Evolutionary conservation across 768 basidiomycete species (phyloP), one percentile per base, ranked within the genome.

Genomic region (Mycena floridula): DNA sequence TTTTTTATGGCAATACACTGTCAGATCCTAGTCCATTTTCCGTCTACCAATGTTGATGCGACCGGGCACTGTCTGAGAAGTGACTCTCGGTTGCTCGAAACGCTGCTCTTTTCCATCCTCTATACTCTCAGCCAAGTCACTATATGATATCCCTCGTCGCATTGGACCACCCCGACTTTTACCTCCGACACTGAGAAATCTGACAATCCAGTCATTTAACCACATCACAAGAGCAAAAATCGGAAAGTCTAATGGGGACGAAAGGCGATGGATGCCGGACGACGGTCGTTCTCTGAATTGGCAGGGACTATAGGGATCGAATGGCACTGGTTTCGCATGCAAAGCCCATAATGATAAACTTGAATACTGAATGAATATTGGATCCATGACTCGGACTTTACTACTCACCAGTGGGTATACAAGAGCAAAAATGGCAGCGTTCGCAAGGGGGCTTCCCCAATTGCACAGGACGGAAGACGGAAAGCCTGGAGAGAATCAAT

Each of bases 341-440:
- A 84, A 85, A 11, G 89, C 89, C 86, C 72, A 92, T 81, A 51
- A 92, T 87, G 36, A 89, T 81, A 62, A 79, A 90, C 89, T 91
- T n/a, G n/a, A n/a, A n/a, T n/a, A n/a, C n/a, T n/a, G n/a, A n/a
- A n/a, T n/a, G n/a, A n/a, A n/a, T 23, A 35, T 13, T 15, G 35
- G n/a, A 25, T 18, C 25, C n/a, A n/a, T n/a, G n/a, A n/a, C n/a
- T 25, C n/a, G n/a, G n/a, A n/a, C n/a, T n/a, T n/a, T n/a, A n/a
- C 36, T 37, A 68, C 83, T 46, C 54, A 91, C 89, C 28, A 72
- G 70, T 27, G 91, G 91, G 58, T 86, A 91, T 11, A 91, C 57
- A 42, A 93, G 73, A 0, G 90, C 88, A 54, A 93, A 94, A 16
- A 88, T 58, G 8, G 84, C 84, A n/a, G 79, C 85, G 53, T 85